A percentile compares a stretch with the other conserved stretches of the same genome.
phyloP scores from a whole-genome alignment of 1,284 basidiomycete species.

The Ganoderma boninense region DNA sequence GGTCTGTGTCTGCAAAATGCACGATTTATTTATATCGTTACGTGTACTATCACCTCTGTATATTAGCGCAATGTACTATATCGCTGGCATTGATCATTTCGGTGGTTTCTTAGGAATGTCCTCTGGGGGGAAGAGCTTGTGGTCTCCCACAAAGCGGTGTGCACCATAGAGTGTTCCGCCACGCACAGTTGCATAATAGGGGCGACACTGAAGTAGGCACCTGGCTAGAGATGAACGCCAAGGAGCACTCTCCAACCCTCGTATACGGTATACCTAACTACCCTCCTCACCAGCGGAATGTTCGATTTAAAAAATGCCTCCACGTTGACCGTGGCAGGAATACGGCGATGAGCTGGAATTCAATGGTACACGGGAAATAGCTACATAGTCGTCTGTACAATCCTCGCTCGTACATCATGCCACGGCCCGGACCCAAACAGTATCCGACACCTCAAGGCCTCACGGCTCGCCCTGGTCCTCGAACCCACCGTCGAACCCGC shows the following conservation, averaged over 20 bases:
- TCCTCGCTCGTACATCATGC: slow-evolving; percentile 21
- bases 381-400: slow-evolving; percentile 33
- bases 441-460: slow-evolving; percentile 20
- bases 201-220: too few species aligned
- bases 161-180: too few species aligned
- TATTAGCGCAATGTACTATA: not conserved
- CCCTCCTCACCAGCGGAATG: too few species aligned
- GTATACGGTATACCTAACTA: too few species aligned
- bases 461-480: slow-evolving; percentile 52
- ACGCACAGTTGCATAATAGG: too few species aligned
- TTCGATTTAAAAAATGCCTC: not conserved
- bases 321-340: not conserved
- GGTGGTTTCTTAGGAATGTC: not conserved
- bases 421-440: slow-evolving; percentile 3
- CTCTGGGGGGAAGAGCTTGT: too few species aligned
- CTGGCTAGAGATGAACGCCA: too few species aligned
- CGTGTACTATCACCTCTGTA: not conserved
- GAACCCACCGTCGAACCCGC: slow-evolving; percentile 70
- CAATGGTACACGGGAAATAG: slow-evolving; percentile 32
- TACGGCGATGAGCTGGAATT: slow-evolving; percentile 4
- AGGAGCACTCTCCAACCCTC: too few species aligned
- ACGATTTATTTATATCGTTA: not conserved
- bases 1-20: not conserved
- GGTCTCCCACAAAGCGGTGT: too few species aligned
- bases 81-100: not conserved